Evolutionary conservation across 768 basidiomycete genomes (phyloP).

Genomic region (Kwoniella sp.): DNA sequence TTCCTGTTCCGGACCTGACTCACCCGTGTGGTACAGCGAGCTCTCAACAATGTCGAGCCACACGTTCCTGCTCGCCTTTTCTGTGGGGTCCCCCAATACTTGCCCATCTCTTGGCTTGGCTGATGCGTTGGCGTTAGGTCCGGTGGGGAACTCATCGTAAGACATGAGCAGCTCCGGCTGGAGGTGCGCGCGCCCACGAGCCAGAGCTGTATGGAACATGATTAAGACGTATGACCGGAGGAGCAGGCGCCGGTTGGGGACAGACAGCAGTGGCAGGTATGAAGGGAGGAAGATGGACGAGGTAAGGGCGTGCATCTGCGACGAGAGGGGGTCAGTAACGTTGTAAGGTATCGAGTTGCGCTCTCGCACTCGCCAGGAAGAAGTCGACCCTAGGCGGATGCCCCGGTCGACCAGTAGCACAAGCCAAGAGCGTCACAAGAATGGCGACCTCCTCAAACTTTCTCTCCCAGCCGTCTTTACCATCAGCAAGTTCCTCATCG

Average conservation of each 20-base stretch:
- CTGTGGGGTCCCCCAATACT: slow-evolving; percentile 8
- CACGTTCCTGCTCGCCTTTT: slow-evolving; percentile 21
- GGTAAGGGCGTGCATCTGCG: slow-evolving; percentile 39
- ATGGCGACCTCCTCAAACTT: slow-evolving; percentile 35
- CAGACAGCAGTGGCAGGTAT: slow-evolving; percentile 19
- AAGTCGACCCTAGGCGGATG: slow-evolving; percentile 32
- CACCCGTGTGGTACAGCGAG: slow-evolving; percentile 27
- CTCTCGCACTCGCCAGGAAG: slow-evolving; percentile 33
- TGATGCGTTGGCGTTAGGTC: slow-evolving; percentile 6
- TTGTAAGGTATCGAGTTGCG: background rate
- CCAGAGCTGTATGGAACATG: slow-evolving; percentile 20
- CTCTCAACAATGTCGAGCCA: slow-evolving; percentile 32
- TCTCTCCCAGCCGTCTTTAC: slow-evolving; percentile 17
- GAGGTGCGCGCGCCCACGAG: slow-evolving; percentile 28
- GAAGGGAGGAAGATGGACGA: slow-evolving; percentile 38
- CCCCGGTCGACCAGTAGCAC: slow-evolving; percentile 24
- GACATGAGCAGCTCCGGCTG: slow-evolving; percentile 22
- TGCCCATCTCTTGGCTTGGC: slow-evolving; percentile 1
- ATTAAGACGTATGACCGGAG: slow-evolving; percentile 27
- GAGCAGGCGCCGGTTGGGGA: slow-evolving; percentile 21
- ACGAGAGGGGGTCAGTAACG: background rate
- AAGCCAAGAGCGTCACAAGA: slow-evolving; percentile 26
- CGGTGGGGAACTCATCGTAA: slow-evolving; percentile 19
- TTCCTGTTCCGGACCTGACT: too few relatives aligned
- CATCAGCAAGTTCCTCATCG: slow-evolving; percentile 22